Percentiles rank a stretch among this genome's conserved stretches.
Evolutionary conservation across 306 rosid species (phyloP).

Genomic region (Sechiopsis laciniata): DNA sequence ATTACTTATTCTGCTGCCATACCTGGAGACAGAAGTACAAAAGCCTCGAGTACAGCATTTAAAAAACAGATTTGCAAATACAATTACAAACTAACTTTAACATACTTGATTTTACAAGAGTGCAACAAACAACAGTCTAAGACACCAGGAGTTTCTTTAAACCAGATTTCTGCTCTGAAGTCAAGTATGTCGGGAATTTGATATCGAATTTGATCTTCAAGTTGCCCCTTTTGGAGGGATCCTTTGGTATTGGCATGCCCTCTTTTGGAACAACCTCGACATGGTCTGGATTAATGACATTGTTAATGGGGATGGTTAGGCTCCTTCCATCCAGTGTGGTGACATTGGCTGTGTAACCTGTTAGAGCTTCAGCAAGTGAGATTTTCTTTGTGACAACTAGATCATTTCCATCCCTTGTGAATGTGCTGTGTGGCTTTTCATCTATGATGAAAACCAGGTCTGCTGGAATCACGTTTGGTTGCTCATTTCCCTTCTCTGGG

Average conservation of each 20-base stretch:
- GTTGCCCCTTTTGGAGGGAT: constrained; percentile 65
- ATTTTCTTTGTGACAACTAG: constrained; percentile 49
- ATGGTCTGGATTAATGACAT: constrained; percentile 48
- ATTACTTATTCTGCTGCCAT: neutral
- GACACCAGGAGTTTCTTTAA: constrained; percentile 38
- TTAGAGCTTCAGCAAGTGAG: constrained; percentile 48
- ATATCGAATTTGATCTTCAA: constrained; percentile 68
- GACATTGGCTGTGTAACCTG: constrained; percentile 51
- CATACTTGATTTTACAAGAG: constrained; percentile 13
- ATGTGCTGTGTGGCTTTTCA: constrained; percentile 74
- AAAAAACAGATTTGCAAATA: constrained; percentile 18
- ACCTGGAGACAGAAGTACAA: neutral
- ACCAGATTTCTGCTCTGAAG: constrained; percentile 47
- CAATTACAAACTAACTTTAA: constrained; percentile 10
- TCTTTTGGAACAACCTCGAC: constrained; percentile 64
- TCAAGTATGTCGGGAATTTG: constrained; percentile 44
- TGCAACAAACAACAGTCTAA: neutral
- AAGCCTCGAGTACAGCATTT: constrained; percentile 18
- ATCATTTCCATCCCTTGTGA: constrained; percentile 82
- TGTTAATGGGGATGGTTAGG: constrained; percentile 48
- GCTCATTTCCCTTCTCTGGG: constrained; percentile 79
- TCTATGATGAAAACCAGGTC: constrained; percentile 72
- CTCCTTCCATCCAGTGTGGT: constrained; percentile 67
- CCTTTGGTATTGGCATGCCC: constrained; percentile 87
- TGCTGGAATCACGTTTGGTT: constrained; percentile 57